Evolutionary conservation across 768 basidiomycete genomes (phyloP), one percentile per base, ranked within the genome.

Genomic region (Tulasnella calospora): DNA sequence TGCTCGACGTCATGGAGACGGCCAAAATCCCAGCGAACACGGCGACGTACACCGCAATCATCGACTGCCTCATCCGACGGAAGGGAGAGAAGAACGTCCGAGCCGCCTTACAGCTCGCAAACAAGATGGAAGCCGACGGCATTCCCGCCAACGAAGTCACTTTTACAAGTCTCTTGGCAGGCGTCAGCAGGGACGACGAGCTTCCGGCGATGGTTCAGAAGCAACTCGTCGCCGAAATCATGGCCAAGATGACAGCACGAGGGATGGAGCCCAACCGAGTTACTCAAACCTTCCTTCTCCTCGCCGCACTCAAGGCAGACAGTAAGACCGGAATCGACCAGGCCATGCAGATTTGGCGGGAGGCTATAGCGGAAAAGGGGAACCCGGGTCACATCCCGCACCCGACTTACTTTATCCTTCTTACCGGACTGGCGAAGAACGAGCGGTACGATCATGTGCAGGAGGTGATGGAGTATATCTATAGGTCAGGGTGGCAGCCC

Each of bases 281-380:
- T 72, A 89, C 90, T 8, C 96, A 94, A 85, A 92, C 97, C 83
- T 89, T 92, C 80, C 86, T 98, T 78, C 87, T 98, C 80, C 88
- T 88, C 77, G 89, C 91, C 12, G 89, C 89, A 79, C 84, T 95
- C 80, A 87, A 88, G 67, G 88, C 88, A 74, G 84, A 86, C 15
- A 85, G 85, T 13, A 83, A 87, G 13, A 85, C 88, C 44, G 90
- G 90, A 17, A 81, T 91, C 51, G 82, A 87, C 79, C 84, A 87
- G 81, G 92, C 90, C 23, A 83, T 94, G 80, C 83, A 81, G 76
- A 89, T 90, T 82, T 90, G 91, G 83, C 85, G 85, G 77, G 89
- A 91, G 80, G 92, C 94, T 91, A 84, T 83, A 80, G 55, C 55
- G 12, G 55, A 57, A 10, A 82, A 83, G 74, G 85, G 87, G 79